phyloP scores from a whole-genome alignment of 208 protist species.

The Trypanosoma conorhini region DNA sequence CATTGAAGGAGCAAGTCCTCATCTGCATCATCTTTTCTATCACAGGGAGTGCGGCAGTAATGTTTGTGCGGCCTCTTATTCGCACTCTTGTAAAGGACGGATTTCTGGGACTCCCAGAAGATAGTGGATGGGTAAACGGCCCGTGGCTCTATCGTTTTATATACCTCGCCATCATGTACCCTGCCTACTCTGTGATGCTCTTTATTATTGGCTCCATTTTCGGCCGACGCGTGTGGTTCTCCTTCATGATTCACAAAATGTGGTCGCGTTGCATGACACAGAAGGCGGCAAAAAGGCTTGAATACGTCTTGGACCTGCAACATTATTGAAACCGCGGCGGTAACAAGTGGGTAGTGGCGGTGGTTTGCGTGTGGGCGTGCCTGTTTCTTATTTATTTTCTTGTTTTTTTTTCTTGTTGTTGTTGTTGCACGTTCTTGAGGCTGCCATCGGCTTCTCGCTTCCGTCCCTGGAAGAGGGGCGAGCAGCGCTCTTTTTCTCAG shows the following conservation, averaged over 20 bases:
- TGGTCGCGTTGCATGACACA: conserved; percentile 80
- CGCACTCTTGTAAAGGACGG: conserved; percentile 66
- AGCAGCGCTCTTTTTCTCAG: not conserved
- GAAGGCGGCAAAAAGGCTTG: conserved; percentile 46
- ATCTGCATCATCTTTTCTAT: conserved; percentile 84
- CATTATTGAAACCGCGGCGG: conserved; percentile 57
- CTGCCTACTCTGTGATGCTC: conserved; percentile 76
- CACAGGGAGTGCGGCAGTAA: conserved; percentile 63
- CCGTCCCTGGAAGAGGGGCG: not conserved
- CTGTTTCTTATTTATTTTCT: not conserved
- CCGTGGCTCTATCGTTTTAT: conserved; percentile 85
- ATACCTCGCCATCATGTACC: conserved; percentile 84
- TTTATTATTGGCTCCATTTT: conserved; percentile 76
- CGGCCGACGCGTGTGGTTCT: conserved; percentile 84
- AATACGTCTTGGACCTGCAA: conserved; percentile 71
- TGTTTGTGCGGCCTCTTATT: conserved; percentile 74
- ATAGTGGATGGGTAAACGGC: conserved; percentile 71
- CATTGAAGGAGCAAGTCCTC: conserved; percentile 71
- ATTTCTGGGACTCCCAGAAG: conserved; percentile 75
- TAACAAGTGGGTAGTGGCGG: not conserved
- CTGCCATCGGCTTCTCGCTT: not conserved
- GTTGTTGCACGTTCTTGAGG: not conserved
- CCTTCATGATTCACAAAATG: conserved; percentile 93
- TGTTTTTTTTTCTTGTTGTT: not conserved
- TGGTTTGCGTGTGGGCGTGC: not conserved